These are phyloP conservation scores for Irpex sp. DNA, from an alignment of 1,284 basidiomycete genomes.

Conservation along the genomic window DNA sequence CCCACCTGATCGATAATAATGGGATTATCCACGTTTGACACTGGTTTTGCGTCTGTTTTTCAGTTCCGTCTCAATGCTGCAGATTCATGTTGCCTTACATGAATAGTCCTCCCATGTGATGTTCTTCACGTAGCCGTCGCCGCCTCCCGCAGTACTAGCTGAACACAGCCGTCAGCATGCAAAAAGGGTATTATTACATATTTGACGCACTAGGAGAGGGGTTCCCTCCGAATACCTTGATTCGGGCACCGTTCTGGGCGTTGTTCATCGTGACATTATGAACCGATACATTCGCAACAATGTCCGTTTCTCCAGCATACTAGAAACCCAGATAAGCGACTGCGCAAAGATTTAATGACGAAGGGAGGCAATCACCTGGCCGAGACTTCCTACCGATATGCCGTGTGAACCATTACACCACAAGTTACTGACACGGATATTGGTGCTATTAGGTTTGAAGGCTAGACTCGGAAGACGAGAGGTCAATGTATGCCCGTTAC, in stretches of 20 bases:
- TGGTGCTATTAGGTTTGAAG: slow-evolving; percentile 67
- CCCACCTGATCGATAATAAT: slow-evolving; percentile 51
- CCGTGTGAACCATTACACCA: slow-evolving; percentile 62
- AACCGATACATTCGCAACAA: slow-evolving; percentile 61
- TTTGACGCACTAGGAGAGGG: slow-evolving; percentile 22
- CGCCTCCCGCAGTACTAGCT: slow-evolving; percentile 43
- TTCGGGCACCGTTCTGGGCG: slow-evolving; percentile 62
- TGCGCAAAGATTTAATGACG: not conserved
- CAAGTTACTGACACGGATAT: slow-evolving; percentile 56
- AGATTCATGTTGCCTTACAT: slow-evolving; percentile 12
- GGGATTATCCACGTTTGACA: slow-evolving; percentile 51
- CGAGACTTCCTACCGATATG: slow-evolving; percentile 53
- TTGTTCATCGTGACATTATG: slow-evolving; percentile 58
- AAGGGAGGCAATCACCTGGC: slow-evolving; percentile 20
- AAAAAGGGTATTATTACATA: not conserved
- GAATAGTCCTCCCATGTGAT: slow-evolving; percentile 47
- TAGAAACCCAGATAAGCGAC: slow-evolving; percentile 38
- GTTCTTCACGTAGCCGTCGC: slow-evolving; percentile 58
- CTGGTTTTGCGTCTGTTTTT: slow-evolving; percentile 13
- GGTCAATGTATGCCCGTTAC: not conserved
- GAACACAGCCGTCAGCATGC: not conserved
- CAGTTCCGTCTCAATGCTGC: not conserved
- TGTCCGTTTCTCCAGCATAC: slow-evolving; percentile 57
- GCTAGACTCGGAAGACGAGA: slow-evolving; percentile 17
- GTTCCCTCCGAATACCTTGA: slow-evolving; percentile 62